These are phyloP conservation scores for Coriaria nepalensis DNA, from an alignment of 306 rosid species.

Conservation along the genomic window DNA sequence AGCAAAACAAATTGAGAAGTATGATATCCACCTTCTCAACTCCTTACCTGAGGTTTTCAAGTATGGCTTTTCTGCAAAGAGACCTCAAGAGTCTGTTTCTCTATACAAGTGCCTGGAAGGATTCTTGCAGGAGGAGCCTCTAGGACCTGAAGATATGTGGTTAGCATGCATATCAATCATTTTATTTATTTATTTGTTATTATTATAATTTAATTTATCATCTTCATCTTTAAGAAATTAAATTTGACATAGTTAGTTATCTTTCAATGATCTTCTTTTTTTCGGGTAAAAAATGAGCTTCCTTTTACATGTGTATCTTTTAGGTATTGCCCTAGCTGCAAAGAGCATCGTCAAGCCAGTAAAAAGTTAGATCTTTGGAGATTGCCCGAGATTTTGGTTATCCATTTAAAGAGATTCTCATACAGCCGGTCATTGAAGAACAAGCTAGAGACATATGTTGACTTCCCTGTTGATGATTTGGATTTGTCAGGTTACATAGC, in stretches of 20 bases:
- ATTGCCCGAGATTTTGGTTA: constrained; percentile 93
- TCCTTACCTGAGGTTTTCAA: constrained; percentile 88
- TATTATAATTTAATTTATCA: background rate
- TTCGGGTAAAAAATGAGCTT: no score
- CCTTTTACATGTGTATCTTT: background rate
- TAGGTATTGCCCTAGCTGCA: constrained; percentile 94
- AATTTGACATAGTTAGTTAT: constrained; percentile 1
- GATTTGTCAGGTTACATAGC: constrained; percentile 75
- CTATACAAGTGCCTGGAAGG: constrained; percentile 94
- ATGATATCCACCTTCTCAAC: constrained; percentile 42
- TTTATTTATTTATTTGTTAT: background rate
- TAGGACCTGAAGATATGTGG: constrained; percentile 99
- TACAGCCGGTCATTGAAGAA: constrained; percentile 84
- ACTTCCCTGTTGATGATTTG: constrained; percentile 76
- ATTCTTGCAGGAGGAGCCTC: constrained; percentile 95
- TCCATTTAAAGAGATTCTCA: constrained; percentile 94
- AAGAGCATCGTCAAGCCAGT: constrained; percentile 80
- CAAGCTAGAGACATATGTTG: constrained; percentile 90
- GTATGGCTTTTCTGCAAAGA: constrained; percentile 48
- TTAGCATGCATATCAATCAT: constrained; percentile 28
- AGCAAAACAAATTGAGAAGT: constrained; percentile 38
- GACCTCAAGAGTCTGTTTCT: constrained; percentile 72
- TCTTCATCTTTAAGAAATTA: background rate
- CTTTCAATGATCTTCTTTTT: background rate
- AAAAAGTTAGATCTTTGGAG: constrained; percentile 98